Evolutionary conservation across 169 alveolate species (phyloP).

Genomic region (Plasmodium inui): DNA sequence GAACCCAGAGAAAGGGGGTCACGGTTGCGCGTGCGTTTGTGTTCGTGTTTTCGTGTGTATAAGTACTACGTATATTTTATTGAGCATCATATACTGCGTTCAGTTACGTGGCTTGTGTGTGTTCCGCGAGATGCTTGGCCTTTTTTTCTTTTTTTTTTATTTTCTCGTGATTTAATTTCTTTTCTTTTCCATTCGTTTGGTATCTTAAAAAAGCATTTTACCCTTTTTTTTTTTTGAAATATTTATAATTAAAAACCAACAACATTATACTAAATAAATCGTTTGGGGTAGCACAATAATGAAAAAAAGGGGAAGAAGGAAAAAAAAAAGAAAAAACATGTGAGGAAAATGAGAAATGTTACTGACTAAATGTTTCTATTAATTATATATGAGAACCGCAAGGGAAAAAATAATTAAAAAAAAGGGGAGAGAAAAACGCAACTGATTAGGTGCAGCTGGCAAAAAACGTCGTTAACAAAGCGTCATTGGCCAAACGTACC

Average conservation of each 20-base stretch:
- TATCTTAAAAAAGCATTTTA: neutral
- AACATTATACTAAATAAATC: conserved; percentile 3
- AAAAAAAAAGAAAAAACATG: neutral
- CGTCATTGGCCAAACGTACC: neutral
- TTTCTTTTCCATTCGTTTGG: neutral
- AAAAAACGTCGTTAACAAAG: conserved; percentile 2
- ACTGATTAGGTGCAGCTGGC: neutral
- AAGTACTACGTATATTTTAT: neutral
- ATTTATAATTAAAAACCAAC: conserved; percentile 2
- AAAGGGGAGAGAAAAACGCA: neutral
- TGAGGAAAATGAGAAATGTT: neutral
- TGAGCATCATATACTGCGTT: neutral
- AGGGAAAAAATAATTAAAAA: neutral
- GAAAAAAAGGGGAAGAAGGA: neutral
- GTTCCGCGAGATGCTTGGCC: neutral
- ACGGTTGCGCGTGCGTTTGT: neutral
- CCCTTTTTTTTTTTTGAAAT: neutral
- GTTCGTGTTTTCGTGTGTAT: neutral
- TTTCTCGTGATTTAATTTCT: neutral
- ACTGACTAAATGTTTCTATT: neutral
- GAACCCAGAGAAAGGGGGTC: neutral
- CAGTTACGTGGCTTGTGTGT: neutral
- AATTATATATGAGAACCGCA: neutral
- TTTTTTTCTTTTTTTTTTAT: neutral
- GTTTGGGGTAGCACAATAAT: neutral